These are phyloP conservation scores for Dendrobium huoshanense DNA, from an alignment of 106 monocot genomes.

Conservation along the genomic window DNA sequence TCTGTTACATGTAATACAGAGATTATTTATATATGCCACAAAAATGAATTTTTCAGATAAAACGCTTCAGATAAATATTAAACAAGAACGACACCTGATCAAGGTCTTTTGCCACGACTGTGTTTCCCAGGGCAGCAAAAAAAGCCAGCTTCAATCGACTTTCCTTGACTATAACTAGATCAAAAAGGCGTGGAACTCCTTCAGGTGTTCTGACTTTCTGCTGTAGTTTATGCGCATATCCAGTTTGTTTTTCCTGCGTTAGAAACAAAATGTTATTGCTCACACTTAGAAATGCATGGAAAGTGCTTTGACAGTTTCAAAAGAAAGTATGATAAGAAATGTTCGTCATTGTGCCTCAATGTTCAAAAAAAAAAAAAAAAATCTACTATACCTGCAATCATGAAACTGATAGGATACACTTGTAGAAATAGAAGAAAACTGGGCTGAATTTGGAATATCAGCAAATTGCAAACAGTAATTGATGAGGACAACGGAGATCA, in stretches of 20 bases:
- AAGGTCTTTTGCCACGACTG: conserved; percentile 86
- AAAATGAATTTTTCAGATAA: neutral
- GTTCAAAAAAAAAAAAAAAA: neutral
- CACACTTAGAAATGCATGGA: neutral
- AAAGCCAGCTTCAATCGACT: conserved; percentile 77
- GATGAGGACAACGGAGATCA: no score
- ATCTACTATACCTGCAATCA: neutral
- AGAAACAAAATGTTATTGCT: conserved; percentile 4
- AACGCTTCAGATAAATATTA: neutral
- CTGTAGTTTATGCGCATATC: conserved; percentile 45
- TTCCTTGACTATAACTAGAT: conserved; percentile 71
- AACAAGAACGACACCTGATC: conserved; percentile 56
- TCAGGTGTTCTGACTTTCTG: conserved; percentile 74
- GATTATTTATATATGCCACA: neutral
- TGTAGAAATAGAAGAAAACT: neutral
- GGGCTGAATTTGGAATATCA: no score
- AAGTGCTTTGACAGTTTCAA: neutral
- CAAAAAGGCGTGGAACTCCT: conserved; percentile 95
- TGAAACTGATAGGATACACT: neutral
- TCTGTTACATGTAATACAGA: neutral
- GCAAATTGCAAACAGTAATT: no score
- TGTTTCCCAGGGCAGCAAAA: conserved; percentile 78
- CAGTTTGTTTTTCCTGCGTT: conserved; percentile 79
- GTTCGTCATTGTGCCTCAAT: neutral
- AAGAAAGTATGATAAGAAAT: neutral